Base-by-base conservation (phyloP, 1,139 yeast genomes). In the Sugiyamaella grinbergsii region DNA sequence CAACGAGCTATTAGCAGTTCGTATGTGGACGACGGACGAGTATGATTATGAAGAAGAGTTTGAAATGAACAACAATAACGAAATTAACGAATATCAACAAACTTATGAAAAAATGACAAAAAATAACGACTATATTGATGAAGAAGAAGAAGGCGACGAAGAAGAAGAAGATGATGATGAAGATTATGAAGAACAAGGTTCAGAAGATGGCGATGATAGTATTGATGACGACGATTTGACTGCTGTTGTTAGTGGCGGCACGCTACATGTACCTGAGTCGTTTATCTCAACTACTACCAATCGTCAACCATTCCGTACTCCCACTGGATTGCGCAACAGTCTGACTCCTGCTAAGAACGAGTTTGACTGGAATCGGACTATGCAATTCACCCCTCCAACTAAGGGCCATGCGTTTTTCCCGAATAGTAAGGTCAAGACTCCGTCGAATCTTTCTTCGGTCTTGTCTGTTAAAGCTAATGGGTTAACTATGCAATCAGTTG, bases 1-100 rank as follows among this genome's bases (percentile, higher is more conserved):
- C 56, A 68, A 71, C 5, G 94, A 88, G 61, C 71, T 91, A 49
- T 63, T 70, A 18, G 74, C 73, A 47, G 78, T 89, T 43, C 79
- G 80, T 52, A 82, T 77, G 57, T 85, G 93, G 72, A 89, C 97
- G 11, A 80, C 87, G 52, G 97, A 91, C 68, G 95, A 86, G 59
- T 76, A 76, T 36, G 33, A 47, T 34, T 42, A 47, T 49, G 78
- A 78, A 44, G 76, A 75, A 28, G 72, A 76, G 24, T 18, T 33
- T 8, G 24, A 38, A 11, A 13, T 38, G 42, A 38, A 38, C 31
- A 32, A 26, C 31, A 26, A 41, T 41, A 41, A 41, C 15, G 49
- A 46, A 16, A 39, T 23, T 31, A 16, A 29, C 16, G 47, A 42
- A 43, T 43, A 43, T 43, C 41, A 34, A 43, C 31, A 23, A 24